Evolutionary conservation across 139 green algal species (phyloP), one percentile per base, ranked within the genome.

Genomic region (Trebouxia sp.): DNA sequence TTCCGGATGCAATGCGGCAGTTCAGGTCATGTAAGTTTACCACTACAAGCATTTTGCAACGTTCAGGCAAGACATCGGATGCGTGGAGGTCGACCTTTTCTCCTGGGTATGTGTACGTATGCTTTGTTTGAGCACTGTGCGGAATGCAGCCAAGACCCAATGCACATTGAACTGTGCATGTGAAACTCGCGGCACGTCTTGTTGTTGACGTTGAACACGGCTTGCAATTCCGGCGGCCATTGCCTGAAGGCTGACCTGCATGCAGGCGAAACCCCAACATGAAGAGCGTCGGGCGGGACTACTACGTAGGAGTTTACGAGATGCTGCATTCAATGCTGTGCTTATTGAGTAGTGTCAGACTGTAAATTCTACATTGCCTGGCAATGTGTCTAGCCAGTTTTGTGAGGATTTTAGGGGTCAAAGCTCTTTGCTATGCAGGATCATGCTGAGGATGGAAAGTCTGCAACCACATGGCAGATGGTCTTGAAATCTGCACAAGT

Each of bases 21-120:
- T n/a, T n/a, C n/a, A n/a, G n/a, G n/a, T n/a, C n/a, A n/a, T n/a
- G n/a, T n/a, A n/a, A n/a, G n/a, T n/a, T n/a, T n/a, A n/a, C n/a
- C n/a, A n/a, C n/a, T n/a, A n/a, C n/a, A n/a, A n/a, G n/a, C n/a
- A n/a, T 53, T 11, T 53, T 14, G 55, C 55, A 38, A 65, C 20
- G 12, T 3, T 65, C n/a, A 65, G 55, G 55, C 55, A 37, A 65
- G n/a, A 65, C 55, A 9, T 65, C 55, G 4, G 55, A 65, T 26
- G 55, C 55, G 12, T 65, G 55, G 55, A 65, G 55, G 26, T 65
- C 55, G 11, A 65, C 55, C 24, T 65, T 65, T 65, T 65, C 55
- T 35, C 55, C 55, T 38, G 55, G 55, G 55, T 65, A 37, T 37
- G 55, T 37, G 3, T 17, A 53, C 47, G 20, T 53, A 17, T 53